Base-by-base conservation (phyloP, 2,329 filamentous ascomycete genomes). In the Beauveria medogensis region DNA sequence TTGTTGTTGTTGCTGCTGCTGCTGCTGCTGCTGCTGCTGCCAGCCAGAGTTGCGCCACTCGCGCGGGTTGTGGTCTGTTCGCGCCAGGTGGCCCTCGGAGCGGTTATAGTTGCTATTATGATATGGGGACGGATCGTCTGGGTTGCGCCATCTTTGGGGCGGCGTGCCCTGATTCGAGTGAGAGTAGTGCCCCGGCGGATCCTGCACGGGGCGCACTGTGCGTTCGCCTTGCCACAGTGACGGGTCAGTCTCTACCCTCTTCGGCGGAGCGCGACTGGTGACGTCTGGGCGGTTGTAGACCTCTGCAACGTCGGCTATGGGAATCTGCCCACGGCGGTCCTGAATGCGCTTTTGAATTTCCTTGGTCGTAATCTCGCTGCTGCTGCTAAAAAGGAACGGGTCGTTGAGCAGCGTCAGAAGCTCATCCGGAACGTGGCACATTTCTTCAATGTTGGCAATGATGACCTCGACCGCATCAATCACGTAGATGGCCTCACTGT, bases 341-440 rank as follows among this genome's bases (percentile, higher is more conserved):
- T 92, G 92, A 74, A 95, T 97, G 61, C 91, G 86, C 72, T 93
- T 96, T 56, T 99, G 81, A 59, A 99, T 97, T 69, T 99, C 94
- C 74, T 99, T 99, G 6, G 92, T 96, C 1, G 93, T 97, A 64
- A 97, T 87, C 63, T 99, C 93, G 51, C 89, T 87, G 65, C 83
- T 87, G 69, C 86, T 89, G 71, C 87, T 91, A 74, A 95, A 93
- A 56, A 96, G 83, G 24, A 83, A 83, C 5, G 87, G 87, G 72
- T 99, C 93, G 70, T 88, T 90, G 28, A 97, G 80, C 57, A 97
- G 87, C 58, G 90, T 88, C 69, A 92, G 86, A 28, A 99, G 82
- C 70, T 97, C 92, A 71, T 95, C 91, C 0, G 94, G 94, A 52
- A 99, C 92, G 85, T 97, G 88, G 72, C 92, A 97, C 87, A 99